These are phyloP conservation scores for Gossypium raimondii DNA, from an alignment of 345 rosid species.

Conservation along the genomic window DNA sequence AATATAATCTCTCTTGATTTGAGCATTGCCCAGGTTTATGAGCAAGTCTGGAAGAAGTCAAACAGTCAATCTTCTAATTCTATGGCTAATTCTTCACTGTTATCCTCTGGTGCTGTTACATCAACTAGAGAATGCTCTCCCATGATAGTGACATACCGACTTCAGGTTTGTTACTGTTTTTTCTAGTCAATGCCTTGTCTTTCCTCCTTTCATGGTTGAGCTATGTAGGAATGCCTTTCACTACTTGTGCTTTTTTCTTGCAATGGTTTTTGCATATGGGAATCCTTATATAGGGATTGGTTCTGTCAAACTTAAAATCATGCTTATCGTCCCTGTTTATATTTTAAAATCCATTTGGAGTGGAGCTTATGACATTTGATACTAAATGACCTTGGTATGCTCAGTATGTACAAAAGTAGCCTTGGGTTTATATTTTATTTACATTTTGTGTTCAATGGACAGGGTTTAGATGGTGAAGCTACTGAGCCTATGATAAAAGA, in stretches of 20 bases:
- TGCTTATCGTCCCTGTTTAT: conserved; percentile 1
- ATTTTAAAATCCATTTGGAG: not conserved
- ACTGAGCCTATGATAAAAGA: conserved; percentile 99
- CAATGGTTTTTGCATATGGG: not conserved
- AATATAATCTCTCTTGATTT: conserved; percentile 95
- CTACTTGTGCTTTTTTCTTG: not conserved
- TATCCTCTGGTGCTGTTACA: conserved; percentile 52
- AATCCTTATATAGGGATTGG: not conserved
- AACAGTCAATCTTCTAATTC: conserved; percentile 63
- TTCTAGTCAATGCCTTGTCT: not conserved
- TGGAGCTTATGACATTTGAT: not conserved
- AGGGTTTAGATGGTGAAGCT: conserved; percentile 99
- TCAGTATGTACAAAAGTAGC: not conserved
- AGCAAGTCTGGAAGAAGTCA: conserved; percentile 98
- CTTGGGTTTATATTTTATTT: not conserved
- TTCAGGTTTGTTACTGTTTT: conserved; percentile 62
- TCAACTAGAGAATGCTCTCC: conserved; percentile 82
- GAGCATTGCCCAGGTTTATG: conserved; percentile 96
- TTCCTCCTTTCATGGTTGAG: not conserved
- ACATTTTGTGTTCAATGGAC: conserved; percentile 17
- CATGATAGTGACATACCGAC: conserved; percentile 95
- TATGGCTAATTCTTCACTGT: conserved; percentile 50
- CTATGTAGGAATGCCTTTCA: not conserved
- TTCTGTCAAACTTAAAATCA: not conserved
- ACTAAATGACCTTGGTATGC: not conserved